Base-by-base conservation (phyloP, 2,329 filamentous ascomycete genomes). In the Aplosporella prunicola region DNA sequence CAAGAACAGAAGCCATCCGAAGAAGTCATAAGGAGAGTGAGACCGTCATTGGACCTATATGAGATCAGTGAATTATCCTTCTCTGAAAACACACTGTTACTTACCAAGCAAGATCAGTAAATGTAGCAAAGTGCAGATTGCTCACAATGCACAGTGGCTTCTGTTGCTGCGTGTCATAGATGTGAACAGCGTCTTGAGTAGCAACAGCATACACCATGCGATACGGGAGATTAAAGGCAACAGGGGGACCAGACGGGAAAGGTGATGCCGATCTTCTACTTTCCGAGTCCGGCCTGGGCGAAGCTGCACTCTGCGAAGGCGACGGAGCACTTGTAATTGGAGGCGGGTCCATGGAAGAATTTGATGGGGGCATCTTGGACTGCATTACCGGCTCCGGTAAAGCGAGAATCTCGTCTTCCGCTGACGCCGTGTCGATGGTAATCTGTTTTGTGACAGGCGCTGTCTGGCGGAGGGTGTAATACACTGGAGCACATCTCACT, bases 1-100 rank as follows among this genome's bases (percentile, higher is more conserved):
- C 84, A 82, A 0, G 91, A 98, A 58, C 91, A 98, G 65, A 96
- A 98, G 0, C 91, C 91, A 58, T 98, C 91, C 0, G 91, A 95
- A 0, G 91, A 98, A n/a, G 87, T 91, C 65, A 98, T 93, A 33
- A 98, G 70, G 15, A 98, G 67, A 2, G 81, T 87, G 27, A 76
- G 68, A 9, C 82, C 82, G 58, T 88, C 82, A 45, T 71, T 78
- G 1, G 82, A 82, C 80, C 80, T 83, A 44, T 20, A 61, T 50
- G 22, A 18, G 43, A 44, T 58, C 40, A 54, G 45, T 9, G 10
- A 14, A 18, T 24, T 24, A 8, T 24, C 22, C 8, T n/a, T n/a
- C n/a, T n/a, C n/a, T n/a, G n/a, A n/a, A n/a, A n/a, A n/a, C n/a
- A n/a, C n/a, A n/a, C n/a, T n/a, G 42, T 16, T 14, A 62, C 79